These are phyloP conservation scores for Borealophlyctis nickersoniae DNA, from an alignment of 192 early-diverging fungal genomes.

Conservation along the genomic window DNA sequence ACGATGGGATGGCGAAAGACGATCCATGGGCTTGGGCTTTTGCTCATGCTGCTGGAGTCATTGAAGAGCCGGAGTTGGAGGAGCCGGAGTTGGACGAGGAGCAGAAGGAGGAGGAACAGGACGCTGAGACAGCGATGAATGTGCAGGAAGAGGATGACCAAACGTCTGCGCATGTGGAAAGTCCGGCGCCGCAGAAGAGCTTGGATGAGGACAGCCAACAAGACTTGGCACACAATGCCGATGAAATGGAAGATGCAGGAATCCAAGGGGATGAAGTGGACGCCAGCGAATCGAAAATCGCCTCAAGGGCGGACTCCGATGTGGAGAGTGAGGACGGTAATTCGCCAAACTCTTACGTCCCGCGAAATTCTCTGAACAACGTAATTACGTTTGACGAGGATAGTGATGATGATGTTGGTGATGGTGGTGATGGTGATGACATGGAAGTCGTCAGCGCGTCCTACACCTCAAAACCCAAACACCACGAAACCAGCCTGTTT, in stretches of 20 bases:
- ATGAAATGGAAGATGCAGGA: constrained; percentile 9
- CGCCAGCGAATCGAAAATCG: not conserved
- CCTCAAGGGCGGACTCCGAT: no score
- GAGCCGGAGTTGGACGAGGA: no score
- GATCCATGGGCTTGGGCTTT: no score
- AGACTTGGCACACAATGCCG: not conserved
- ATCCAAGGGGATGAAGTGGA: not conserved
- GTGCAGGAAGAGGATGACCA: no score
- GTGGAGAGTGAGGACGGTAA: not conserved
- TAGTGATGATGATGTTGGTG: constrained; percentile 15
- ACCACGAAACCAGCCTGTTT: no score
- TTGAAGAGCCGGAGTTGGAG: no score
- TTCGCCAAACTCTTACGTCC: no score
- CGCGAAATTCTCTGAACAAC: not conserved
- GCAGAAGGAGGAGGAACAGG: no score
- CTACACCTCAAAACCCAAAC: no score
- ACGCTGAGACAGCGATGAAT: no score
- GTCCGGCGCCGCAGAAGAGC: constrained; percentile 11
- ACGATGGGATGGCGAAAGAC: no score
- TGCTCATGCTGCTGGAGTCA: not conserved
- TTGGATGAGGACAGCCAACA: not conserved
- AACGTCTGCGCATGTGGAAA: constrained; percentile 19
- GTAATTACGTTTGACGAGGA: not conserved
- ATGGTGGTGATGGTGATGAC: not conserved
- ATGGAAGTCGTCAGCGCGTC: constrained; percentile 24